Percentiles rank a stretch among this genome's conserved stretches.
phyloP scores from a whole-genome alignment of 805 yeast species.

The Schwanniomyces polymorphus region DNA sequence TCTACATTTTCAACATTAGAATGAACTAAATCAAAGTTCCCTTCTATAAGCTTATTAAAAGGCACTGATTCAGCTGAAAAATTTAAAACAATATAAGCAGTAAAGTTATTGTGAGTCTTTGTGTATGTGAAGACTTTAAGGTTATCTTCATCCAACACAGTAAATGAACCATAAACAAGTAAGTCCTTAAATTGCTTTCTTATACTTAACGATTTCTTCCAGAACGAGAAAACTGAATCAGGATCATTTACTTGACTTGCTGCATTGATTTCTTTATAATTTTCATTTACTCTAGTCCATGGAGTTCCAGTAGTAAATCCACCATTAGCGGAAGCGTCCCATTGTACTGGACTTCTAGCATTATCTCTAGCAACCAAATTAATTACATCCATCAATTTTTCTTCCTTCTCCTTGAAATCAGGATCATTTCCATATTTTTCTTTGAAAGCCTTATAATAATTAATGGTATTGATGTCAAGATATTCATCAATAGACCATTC shows the following conservation, averaged over 20 bases:
- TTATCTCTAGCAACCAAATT: slow-evolving; percentile 49
- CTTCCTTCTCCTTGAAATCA: slow-evolving; percentile 15
- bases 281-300: slow-evolving; percentile 54
- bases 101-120: slow-evolving; percentile 32
- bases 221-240: slow-evolving; percentile 46
- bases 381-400: slow-evolving; percentile 29
- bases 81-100: slow-evolving; percentile 42
- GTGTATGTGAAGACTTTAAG: slow-evolving; percentile 40
- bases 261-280: slow-evolving; percentile 49
- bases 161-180: slow-evolving; percentile 47
- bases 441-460: slow-evolving; percentile 36
- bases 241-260: slow-evolving; percentile 46
- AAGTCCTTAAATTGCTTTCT: slow-evolving; percentile 47
- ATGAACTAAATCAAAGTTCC: slow-evolving; percentile 27
- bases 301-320: slow-evolving; percentile 52
- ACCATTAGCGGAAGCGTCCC: slow-evolving; percentile 45
- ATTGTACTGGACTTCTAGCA: slow-evolving; percentile 58
- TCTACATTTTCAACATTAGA: slow-evolving; percentile 26
- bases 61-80: slow-evolving; percentile 32
- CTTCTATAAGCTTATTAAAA: slow-evolving; percentile 28
- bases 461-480: slow-evolving; percentile 49
- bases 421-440: slow-evolving; percentile 23
- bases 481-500: slow-evolving; percentile 51
- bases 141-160: slow-evolving; percentile 44
- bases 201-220: slow-evolving; percentile 39